Conservation (phyloP, 495 filamentous ascomycete species). For the Haplographium delicatum region DNA sequence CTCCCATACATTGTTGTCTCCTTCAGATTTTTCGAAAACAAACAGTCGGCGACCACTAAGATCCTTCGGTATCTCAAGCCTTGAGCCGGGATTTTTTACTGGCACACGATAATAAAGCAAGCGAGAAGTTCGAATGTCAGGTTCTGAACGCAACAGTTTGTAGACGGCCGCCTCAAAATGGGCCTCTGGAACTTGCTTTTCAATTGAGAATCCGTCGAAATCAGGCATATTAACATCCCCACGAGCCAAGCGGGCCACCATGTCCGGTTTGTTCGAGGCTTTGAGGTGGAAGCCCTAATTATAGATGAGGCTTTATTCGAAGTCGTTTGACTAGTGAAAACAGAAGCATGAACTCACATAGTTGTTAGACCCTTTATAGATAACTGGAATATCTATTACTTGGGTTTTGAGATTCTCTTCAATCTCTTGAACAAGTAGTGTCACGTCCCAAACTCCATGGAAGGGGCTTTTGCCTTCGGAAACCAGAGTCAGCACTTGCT, state of each 20-base stretch:
- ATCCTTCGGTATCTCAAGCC: conserved; percentile 7
- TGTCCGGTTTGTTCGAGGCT: neutral
- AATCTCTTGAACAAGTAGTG: too few species aligned
- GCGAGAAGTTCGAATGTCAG: conserved; percentile 1
- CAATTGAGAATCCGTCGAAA: neutral
- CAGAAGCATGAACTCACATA: too few species aligned
- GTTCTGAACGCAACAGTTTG: conserved; percentile 1
- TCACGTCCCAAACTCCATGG: too few species aligned
- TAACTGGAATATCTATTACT: too few species aligned
- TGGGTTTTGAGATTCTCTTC: too few species aligned
- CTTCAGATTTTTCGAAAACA: conserved; percentile 8
- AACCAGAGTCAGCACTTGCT: too few species aligned
- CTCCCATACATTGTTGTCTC: conserved; percentile 7
- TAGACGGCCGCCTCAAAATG: conserved; percentile 4
- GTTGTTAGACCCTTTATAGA: too few species aligned
- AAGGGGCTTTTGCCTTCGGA: too few species aligned
- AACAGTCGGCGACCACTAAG: conserved; percentile 9
- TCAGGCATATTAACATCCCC: conserved; percentile 11
- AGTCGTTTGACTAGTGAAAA: too few species aligned
- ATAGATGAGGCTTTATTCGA: neutral
- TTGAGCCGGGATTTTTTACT: neutral
- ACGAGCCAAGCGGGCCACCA: conserved; percentile 2
- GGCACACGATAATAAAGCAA: conserved; percentile 2
- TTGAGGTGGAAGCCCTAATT: conserved; percentile 5
- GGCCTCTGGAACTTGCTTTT: neutral